Percentiles rank a stretch among this genome's conserved stretches.
These are phyloP conservation scores for Eucalyptus melliodora DNA, from an alignment of 345 rosid genomes.

Conservation along the genomic window DNA sequence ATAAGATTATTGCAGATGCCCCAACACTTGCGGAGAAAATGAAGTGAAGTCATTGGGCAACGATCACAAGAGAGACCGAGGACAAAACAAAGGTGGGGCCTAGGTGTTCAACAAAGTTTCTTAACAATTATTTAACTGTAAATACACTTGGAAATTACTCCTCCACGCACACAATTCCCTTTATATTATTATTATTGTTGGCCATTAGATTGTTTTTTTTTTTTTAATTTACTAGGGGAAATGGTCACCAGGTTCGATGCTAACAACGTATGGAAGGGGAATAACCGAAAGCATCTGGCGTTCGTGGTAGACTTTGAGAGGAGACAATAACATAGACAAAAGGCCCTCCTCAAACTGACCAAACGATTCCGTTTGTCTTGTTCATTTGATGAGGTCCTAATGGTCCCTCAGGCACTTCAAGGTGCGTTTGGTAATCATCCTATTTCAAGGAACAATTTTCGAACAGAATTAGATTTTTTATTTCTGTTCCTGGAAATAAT, in stretches of 20 bases:
- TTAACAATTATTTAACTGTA: not conserved
- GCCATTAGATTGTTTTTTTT: not conserved
- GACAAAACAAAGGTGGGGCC: not conserved
- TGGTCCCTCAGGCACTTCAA: not conserved
- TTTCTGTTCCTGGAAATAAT: fast-evolving
- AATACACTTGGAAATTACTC: not conserved
- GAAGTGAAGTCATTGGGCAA: not conserved
- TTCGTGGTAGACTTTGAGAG: not conserved
- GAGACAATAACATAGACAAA: not conserved
- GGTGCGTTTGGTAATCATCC: too few relatives aligned
- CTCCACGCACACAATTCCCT: not conserved
- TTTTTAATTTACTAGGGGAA: not conserved
- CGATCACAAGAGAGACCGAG: not conserved
- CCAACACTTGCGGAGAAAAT: not conserved
- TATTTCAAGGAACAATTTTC: too few relatives aligned
- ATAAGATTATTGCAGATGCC: not conserved
- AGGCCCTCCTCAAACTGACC: not conserved
- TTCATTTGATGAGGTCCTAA: not conserved
- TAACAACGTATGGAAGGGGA: not conserved
- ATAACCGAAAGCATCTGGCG: not conserved
- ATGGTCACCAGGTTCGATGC: not conserved
- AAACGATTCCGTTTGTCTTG: not conserved
- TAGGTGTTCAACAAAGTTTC: not conserved
- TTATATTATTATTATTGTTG: not conserved
- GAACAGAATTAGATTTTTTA: too few relatives aligned